phyloP scores from a whole-genome alignment of 1,284 basidiomycete genomes.

The Anthracocystis setariae region DNA sequence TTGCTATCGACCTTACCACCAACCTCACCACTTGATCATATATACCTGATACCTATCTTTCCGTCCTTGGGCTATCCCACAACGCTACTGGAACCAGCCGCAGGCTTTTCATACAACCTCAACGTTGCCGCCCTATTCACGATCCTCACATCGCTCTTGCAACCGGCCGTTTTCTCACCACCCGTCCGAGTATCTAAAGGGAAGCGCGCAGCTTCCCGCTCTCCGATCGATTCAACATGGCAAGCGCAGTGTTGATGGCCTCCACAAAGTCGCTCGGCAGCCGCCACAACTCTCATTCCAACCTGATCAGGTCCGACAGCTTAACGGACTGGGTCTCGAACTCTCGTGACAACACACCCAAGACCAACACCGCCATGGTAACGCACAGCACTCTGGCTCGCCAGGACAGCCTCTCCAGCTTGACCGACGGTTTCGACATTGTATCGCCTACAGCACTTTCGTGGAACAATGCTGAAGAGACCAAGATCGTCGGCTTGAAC shows the following conservation, averaged over 20 bases:
- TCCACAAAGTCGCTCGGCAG: constrained; percentile 38
- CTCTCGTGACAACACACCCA: constrained; percentile 34
- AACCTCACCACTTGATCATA: neutral
- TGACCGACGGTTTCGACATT: constrained; percentile 45
- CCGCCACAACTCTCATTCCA: constrained; percentile 46
- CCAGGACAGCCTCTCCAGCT: constrained; percentile 34
- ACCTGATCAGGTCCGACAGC: constrained; percentile 37
- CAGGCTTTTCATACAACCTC: neutral
- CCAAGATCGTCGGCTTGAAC: constrained; percentile 28
- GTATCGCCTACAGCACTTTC: constrained; percentile 27
- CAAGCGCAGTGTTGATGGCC: constrained; percentile 28
- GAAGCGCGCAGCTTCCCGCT: constrained; percentile 19
- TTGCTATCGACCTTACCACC: neutral
- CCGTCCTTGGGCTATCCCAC: too few species aligned
- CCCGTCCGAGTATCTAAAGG: constrained; percentile 5
- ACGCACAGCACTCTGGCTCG: constrained; percentile 14
- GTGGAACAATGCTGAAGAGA: constrained; percentile 25
- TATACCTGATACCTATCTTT: too few species aligned
- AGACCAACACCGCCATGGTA: constrained; percentile 4
- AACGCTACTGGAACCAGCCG: too few species aligned
- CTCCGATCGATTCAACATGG: constrained; percentile 17
- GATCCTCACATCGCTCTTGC: constrained; percentile 1
- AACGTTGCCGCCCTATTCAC: neutral
- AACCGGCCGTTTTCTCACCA: constrained; percentile 1
- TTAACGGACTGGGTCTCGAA: constrained; percentile 36